phyloP scores from a whole-genome alignment of 192 early-diverging fungal species.

The Entomortierella parvispora region DNA sequence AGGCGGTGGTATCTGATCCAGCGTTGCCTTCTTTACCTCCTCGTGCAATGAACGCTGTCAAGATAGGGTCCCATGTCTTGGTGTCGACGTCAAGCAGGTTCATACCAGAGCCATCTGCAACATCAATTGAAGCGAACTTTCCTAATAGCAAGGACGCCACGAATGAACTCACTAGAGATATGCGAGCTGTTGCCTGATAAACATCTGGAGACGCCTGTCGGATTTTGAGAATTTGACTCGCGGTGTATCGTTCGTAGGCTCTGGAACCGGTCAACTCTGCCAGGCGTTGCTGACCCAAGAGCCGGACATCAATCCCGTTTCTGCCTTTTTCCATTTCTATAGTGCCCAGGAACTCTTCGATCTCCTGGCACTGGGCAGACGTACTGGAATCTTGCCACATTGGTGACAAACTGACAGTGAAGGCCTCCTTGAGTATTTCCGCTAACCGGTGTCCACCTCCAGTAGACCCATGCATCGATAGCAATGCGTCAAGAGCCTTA shows the following conservation, averaged over 20 bases:
- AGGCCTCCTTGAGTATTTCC: slow-evolving; percentile 55
- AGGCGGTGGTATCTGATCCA: too few relatives aligned
- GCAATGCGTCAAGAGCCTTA: slow-evolving; percentile 55
- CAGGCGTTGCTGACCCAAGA: slow-evolving; percentile 62
- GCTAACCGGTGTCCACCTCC: neutral
- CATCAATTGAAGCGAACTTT: slow-evolving; percentile 68
- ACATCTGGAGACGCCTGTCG: slow-evolving; percentile 38
- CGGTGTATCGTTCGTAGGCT: slow-evolving; percentile 86
- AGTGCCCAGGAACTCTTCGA: slow-evolving; percentile 69
- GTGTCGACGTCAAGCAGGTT: slow-evolving; percentile 77
- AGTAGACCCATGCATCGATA: slow-evolving; percentile 35
- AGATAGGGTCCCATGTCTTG: slow-evolving; percentile 61
- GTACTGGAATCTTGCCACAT: slow-evolving; percentile 91
- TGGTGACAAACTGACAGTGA: slow-evolving; percentile 71
- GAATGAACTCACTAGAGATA: slow-evolving; percentile 82
- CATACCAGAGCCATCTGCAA: slow-evolving; percentile 82
- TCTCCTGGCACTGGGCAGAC: slow-evolving; percentile 61
- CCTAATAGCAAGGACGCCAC: slow-evolving; percentile 13
- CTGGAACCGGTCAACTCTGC: slow-evolving; percentile 78
- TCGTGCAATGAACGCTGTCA: slow-evolving; percentile 55
- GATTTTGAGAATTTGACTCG: slow-evolving; percentile 76
- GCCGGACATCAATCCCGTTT: neutral
- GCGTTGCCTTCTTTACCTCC: slow-evolving; percentile 34
- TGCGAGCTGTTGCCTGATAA: slow-evolving; percentile 62
- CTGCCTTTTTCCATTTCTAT: neutral